A percentile compares a stretch with the other conserved stretches of the same genome.
Evolutionary conservation across 768 basidiomycete species (phyloP).

Genomic region (Suillus luteus): DNA sequence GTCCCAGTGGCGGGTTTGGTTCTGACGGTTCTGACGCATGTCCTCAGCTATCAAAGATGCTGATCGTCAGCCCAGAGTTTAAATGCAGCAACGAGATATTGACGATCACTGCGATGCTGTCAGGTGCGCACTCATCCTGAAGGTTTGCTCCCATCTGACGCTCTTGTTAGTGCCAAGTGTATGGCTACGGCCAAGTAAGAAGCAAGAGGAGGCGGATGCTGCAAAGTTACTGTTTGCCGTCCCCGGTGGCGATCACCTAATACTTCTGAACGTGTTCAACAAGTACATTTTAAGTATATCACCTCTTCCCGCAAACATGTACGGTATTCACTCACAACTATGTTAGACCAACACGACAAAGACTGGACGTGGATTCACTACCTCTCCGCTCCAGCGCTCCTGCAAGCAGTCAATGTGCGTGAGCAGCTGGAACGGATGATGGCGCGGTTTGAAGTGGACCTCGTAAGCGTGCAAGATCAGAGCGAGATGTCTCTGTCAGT

Average conservation of each 20-base stretch:
- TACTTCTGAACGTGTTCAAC: slow-evolving; percentile 93
- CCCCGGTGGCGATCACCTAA: slow-evolving; percentile 96
- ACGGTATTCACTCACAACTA: slow-evolving; percentile 3
- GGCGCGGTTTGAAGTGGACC: slow-evolving; percentile 84
- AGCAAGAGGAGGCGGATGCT: slow-evolving; percentile 87
- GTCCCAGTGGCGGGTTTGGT: neutral
- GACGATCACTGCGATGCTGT: slow-evolving; percentile 95
- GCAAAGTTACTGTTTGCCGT: slow-evolving; percentile 88
- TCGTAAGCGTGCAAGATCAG: slow-evolving; percentile 69
- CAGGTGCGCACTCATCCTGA: slow-evolving; percentile 50
- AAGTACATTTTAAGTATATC: slow-evolving; percentile 79
- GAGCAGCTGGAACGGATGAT: slow-evolving; percentile 86
- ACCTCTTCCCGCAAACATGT: slow-evolving; percentile 4
- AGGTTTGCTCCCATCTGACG: slow-evolving; percentile 4
- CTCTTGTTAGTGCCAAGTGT: slow-evolving; percentile 69
- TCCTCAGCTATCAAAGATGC: slow-evolving; percentile 78
- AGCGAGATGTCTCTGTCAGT: slow-evolving; percentile 73
- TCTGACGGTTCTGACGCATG: slow-evolving; percentile 1
- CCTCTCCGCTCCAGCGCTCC: slow-evolving; percentile 77
- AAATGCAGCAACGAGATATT: slow-evolving; percentile 95
- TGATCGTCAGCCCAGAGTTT: slow-evolving; percentile 94
- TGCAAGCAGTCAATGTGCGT: slow-evolving; percentile 93
- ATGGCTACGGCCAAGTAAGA: slow-evolving; percentile 90
- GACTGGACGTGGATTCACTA: slow-evolving; percentile 94
- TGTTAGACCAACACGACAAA: slow-evolving; percentile 68